Percentiles rank a stretch among this genome's conserved stretches.
These are phyloP conservation scores for Phytophthora parvispora DNA, from an alignment of 352 stramenopile species.

Conservation along the genomic window DNA sequence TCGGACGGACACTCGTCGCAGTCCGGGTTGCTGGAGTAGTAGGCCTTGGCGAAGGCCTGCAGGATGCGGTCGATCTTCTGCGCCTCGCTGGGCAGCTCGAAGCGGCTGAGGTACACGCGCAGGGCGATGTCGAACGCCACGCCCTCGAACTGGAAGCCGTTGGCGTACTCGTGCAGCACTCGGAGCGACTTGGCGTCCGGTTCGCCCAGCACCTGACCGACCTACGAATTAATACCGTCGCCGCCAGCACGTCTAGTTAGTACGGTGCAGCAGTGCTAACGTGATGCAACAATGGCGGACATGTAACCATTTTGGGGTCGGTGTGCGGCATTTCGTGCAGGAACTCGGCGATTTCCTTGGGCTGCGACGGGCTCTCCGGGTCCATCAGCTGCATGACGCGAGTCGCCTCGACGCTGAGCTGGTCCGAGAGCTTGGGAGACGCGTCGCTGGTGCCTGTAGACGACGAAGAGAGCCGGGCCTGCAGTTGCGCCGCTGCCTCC, in stretches of 20 bases:
- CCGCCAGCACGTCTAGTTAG: background rate
- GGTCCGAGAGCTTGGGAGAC: conserved; percentile 17
- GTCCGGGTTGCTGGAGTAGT: conserved; percentile 62
- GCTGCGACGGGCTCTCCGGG: conserved; percentile 52
- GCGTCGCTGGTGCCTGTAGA: conserved; percentile 19
- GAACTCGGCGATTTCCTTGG: conserved; percentile 71
- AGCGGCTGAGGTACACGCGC: conserved; percentile 78
- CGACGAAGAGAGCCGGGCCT: conserved; percentile 14
- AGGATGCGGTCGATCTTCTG: conserved; percentile 91
- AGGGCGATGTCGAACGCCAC: conserved; percentile 76
- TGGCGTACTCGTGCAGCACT: conserved; percentile 81
- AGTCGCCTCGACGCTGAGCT: conserved; percentile 25
- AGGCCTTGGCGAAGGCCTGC: conserved; percentile 80
- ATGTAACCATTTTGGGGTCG: conserved; percentile 69
- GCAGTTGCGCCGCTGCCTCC: conserved; percentile 4
- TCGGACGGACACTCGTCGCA: conserved; percentile 68
- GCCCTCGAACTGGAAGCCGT: conserved; percentile 69
- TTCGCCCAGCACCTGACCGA: conserved; percentile 76
- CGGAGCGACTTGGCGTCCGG: conserved; percentile 64
- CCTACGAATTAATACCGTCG: conserved; percentile 36
- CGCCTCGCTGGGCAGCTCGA: conserved; percentile 76
- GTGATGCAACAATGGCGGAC: background rate
- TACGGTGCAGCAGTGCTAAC: no score
- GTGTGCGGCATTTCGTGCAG: conserved; percentile 74
- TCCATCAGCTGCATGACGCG: conserved; percentile 59